Evolutionary conservation across 2,329 filamentous ascomycete species (phyloP), one percentile per base, ranked within the genome.

Genomic region (Xylariales sp.): DNA sequence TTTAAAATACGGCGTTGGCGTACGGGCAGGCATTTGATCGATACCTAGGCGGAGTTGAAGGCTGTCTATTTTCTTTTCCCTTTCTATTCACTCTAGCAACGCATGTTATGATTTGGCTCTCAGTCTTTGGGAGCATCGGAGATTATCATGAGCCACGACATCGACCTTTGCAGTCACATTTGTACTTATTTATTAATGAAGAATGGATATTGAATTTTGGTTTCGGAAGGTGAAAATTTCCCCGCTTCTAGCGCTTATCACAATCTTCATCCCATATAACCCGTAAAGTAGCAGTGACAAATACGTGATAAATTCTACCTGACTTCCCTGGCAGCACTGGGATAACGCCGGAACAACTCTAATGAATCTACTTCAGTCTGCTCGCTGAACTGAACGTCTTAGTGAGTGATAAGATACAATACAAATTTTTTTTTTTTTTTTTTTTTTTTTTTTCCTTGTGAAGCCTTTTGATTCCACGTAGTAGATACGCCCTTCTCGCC

Each of bases 31-130:
- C 45, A 58, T 68, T 64, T 59, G 36, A 69, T 67, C 64, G 65
- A 72, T 72, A 73, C 69, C 67, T 69, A 56, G 41, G 56, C 32
- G 70, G 70, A 64, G 68, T 69, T 68, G 3, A 54, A 23, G 58
- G 48, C 30, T 60, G 12, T 23, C 49, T 39, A 3, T 39, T 39
- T 39, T 43, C 54, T 45, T 34, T 36, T 32, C 45, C 41, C 30
- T 39, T 18, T 41, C 43, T 49, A 28, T 54, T 48, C 41, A 62
- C 55, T 54, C 34, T 53, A 45, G 58, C 16, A 52, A 55, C 60
- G 52, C 66, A 59, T 62, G 62, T 54, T 28, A 49, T 49, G 62
- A 49, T 53, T 39, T 56, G 28, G 46, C 48, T 63, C 28, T 48
- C 46, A 41, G 64, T 60, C 50, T 58, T 56, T 58, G 32, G 39